Evolutionary conservation across 2,329 filamentous ascomycete species (phyloP), one percentile per base, ranked within the genome.

Genomic region (Colletotrichum limetticola): DNA sequence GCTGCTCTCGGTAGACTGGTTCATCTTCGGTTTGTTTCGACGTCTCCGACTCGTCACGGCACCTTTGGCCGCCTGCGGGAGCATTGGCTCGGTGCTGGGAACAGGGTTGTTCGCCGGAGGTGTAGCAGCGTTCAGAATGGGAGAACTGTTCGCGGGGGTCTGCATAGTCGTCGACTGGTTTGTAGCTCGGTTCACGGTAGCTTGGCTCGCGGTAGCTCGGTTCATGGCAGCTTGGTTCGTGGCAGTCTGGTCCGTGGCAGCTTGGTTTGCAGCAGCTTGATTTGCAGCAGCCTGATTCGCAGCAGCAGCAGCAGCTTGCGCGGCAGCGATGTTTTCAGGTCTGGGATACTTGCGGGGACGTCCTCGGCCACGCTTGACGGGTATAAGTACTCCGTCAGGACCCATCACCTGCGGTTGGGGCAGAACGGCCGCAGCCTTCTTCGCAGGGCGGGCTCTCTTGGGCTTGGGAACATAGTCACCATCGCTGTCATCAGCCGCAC

Each of bases 321-420:
- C 28, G 24, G n/a, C 22, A 28, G 6, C 28, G 22, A 52, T 26
- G 8, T 57, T 46, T 9, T 66, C 56, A 2, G 49, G 60, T n/a
- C 32, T 69, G 19, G 66, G 66, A 8, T 73, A 8, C 56, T 73
- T 73, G n/a, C 71, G 55, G 7, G 71, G 71, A 30, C 71, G 66
- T 28, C 71, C 71, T 24, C 71, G 55, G 16, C 66, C 60, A 58
- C 71, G 71, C 22, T 66, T 73, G 55, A 65, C 30, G 16, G 70
- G 70, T 59, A 64, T 52, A 8, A 35, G 7, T 16, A 24, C 5
- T 28, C 16, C 16, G 26, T 22, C 16, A 42, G 53, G 9, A 24
- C 62, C 35, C 22, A 35, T 57, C 55, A 59, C 35, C 16, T 22
- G 30, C 55, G 46, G 16, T 19, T 59, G 37, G 12, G 55, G 55